phyloP scores from a whole-genome alignment of 495 filamentous ascomycete species.

The Hypoxylon cercidicola region DNA sequence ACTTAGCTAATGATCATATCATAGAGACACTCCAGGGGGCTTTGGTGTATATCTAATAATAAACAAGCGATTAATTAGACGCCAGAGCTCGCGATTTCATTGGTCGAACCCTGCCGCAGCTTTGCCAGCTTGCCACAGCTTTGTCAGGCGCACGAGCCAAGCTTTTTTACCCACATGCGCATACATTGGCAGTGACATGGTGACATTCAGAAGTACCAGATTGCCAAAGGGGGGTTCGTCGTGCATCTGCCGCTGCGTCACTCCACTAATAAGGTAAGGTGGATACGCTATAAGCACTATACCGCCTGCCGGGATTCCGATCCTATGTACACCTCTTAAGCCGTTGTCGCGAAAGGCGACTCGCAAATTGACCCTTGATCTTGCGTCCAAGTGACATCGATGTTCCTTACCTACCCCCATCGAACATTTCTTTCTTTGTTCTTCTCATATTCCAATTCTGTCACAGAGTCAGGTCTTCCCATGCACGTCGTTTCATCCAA shows the following conservation, averaged over 20 bases:
- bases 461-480: constrained; percentile 30
- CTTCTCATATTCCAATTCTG: constrained; percentile 38
- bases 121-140: constrained; percentile 4
- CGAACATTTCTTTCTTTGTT: constrained; percentile 38
- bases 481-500: constrained; percentile 37
- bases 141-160: constrained; percentile 31
- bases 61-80: constrained; percentile 40
- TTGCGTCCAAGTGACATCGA: constrained; percentile 1
- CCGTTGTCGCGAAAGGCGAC: constrained; percentile 12
- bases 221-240: constrained; percentile 36
- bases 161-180: neutral
- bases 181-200: constrained; percentile 21
- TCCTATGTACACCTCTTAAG: constrained; percentile 33
- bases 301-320: constrained; percentile 22
- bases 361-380: neutral
- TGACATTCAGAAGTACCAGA: constrained; percentile 31
- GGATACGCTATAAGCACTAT: constrained; percentile 17
- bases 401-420: constrained; percentile 25
- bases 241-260: constrained; percentile 31
- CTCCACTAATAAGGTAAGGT: constrained; percentile 37
- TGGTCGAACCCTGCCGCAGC: too few species aligned
- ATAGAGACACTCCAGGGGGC: constrained; percentile 23
- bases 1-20: neutral
- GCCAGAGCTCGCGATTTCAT: constrained; percentile 32
- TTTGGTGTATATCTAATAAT: constrained; percentile 21